Evolutionary conservation across 495 filamentous ascomycete species (phyloP).

Genomic region (Melanomma pulvis-pyrius): DNA sequence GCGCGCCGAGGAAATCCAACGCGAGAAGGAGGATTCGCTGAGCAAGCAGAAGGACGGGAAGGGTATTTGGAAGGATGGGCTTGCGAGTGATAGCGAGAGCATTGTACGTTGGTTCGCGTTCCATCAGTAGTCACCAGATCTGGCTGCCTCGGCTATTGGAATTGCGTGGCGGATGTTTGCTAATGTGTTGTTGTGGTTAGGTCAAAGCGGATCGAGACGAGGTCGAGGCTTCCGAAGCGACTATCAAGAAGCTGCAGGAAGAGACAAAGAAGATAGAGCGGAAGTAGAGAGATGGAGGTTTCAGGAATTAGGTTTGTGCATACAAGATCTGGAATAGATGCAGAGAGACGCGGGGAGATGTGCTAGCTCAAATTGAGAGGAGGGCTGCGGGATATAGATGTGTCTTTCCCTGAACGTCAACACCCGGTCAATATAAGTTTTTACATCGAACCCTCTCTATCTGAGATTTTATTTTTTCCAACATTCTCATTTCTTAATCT

Average conservation of each 20-base stretch:
- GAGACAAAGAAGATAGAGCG: slow-evolving; percentile 48
- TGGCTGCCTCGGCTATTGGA: background rate
- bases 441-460: no score
- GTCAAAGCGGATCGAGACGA: slow-evolving; percentile 68
- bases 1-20: slow-evolving; percentile 56
- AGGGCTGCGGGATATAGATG: no score
- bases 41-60: slow-evolving; percentile 72
- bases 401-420: no score
- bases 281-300: slow-evolving; percentile 4
- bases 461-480: no score
- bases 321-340: no score
- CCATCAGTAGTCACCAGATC: background rate
- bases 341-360: no score
- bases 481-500: no score
- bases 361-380: no score
- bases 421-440: no score
- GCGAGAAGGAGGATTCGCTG: slow-evolving; percentile 72
- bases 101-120: slow-evolving; percentile 54
- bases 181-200: slow-evolving; percentile 45
- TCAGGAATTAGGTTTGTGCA: no score
- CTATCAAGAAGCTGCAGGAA: slow-evolving; percentile 58
- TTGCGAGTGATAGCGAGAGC: slow-evolving; percentile 80
- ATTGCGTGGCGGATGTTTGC: background rate
- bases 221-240: slow-evolving; percentile 46
- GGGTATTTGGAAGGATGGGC: slow-evolving; percentile 76